Base-by-base conservation (phyloP, 1,284 basidiomycete species). In the Rhizoctonia solani region DNA sequence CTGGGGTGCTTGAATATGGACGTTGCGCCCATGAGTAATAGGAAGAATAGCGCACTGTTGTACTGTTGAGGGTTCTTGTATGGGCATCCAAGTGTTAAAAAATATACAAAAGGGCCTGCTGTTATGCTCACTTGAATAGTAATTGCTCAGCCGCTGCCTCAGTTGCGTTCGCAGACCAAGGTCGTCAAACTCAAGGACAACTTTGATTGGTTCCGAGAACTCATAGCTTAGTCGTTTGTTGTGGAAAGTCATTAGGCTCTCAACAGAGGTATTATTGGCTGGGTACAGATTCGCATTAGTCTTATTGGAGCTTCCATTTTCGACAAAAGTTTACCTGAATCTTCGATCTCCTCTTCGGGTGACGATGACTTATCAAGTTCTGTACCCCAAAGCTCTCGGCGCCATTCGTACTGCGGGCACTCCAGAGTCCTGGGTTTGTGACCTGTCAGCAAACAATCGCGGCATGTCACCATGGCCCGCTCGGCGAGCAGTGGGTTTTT, bases 321-420 rank as follows among this genome's bases (percentile, higher is more conserved):
- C 16, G n/a, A n/a, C n/a, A 44, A n/a, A 16, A 6, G 14, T 16
- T 5, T 16, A 44, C 19, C 16, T 44, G 41, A 16, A 44, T 44
- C 37, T 39, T 39, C 37, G 16, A 16, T 16, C 9, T 16, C 9
- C 37, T n/a, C n/a, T n/a, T n/a, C n/a, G n/a, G n/a, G n/a, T n/a
- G n/a, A 8, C 37, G 16, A 39, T 8, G 37, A n/a, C n/a, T n/a
- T 53, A 8, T 32, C 27, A 16, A 32, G 53, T 39, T 29, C 32
- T 41, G 32, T 34, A 11, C 55, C 55, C 55, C 55, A 58, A 4
- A 58, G 55, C 39, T 58, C 41, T 8, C 14, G 25, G 4, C 55
- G n/a, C 39, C 39, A 46, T 4, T 27, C 39, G 29, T 46, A 58
- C 11, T 29, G 39, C 19, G 42, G 41, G 29, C 55, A 58, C 23